Evolutionary conservation across 2,329 filamentous ascomycete genomes (phyloP), one percentile per base, ranked within the genome.

Genomic region (Penicillium sp.): DNA sequence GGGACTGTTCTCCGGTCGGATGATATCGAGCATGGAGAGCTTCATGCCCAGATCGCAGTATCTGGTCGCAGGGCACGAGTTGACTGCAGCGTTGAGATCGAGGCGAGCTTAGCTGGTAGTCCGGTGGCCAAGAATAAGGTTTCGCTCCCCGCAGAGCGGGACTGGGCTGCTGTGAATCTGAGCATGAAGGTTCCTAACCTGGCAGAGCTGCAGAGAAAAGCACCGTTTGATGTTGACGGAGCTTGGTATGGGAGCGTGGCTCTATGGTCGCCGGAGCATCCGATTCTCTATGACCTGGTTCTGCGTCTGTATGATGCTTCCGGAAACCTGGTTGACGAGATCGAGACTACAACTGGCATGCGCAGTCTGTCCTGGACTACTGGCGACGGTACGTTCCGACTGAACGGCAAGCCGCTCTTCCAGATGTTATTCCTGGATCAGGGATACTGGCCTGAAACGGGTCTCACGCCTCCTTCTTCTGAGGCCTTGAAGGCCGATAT

Each of bases 401-500:
- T 87, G 18, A 88, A 87, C 49, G 82, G 81, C 14, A 74, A 84
- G 45, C 84, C 85, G 23, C 69, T 80, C 28, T 87, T 87, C 62
- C 74, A 79, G 28, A 82, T 85, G 39, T 80, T 84, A 3, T 82
- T 83, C 0, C 71, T 87, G 0, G 85, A 88, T 47, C 84, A 87
- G 56, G 84, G 84, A 0, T 86, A 76, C 60, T 87, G 84, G 84
- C 83, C 82, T 0, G 81, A 86, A 54, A 84, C 84, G 0, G 72
- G 86, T 1, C 75, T 87, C 56, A 77, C 77, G 0, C 78, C 85
- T 0, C 85, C 85, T 0, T 86, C 76, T 1, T 69, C 74, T 1
- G 82, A 87, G 48, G 83, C 84, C 0, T 79, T 87, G 76, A 71
- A 78, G 0, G 82, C 73, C 24, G 85, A 88, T 50, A 65, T 88